phyloP scores from a whole-genome alignment of 1,284 basidiomycete species.

The Pulchroboletus neoregius region DNA sequence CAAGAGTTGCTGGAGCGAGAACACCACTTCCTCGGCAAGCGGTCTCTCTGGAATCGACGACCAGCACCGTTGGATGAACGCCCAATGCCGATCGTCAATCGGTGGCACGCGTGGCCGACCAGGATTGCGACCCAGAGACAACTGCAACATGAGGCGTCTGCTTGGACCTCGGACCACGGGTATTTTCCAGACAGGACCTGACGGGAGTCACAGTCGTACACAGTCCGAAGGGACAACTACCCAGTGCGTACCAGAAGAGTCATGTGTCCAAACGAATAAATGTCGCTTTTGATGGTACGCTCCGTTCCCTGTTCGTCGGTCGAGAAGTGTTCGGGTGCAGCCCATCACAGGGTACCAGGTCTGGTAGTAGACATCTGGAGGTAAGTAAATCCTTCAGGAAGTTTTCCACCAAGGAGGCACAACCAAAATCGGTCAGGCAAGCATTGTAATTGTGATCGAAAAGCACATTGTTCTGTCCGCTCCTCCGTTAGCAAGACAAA shows the following conservation, averaged over 20 bases:
- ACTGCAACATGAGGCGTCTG: conserved; percentile 3
- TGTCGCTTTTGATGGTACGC: conserved; percentile 12
- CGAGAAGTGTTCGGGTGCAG: conserved; percentile 13
- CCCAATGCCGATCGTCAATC: conserved; percentile 15
- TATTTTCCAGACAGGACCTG: conserved; percentile 9
- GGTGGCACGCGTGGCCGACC: neutral
- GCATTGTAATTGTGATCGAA: conserved; percentile 8
- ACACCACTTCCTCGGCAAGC: neutral
- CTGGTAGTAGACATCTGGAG: conserved; percentile 7
- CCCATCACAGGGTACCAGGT: conserved; percentile 15
- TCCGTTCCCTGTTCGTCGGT: neutral
- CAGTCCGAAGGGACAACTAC: too few species aligned
- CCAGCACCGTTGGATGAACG: conserved; percentile 14
- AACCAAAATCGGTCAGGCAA: conserved; percentile 17
- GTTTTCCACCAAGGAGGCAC: conserved; percentile 11
- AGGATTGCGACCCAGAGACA: conserved; percentile 11
- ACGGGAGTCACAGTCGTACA: neutral
- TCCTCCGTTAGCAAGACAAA: neutral
- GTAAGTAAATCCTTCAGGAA: conserved; percentile 6
- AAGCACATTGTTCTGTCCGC: conserved; percentile 15
- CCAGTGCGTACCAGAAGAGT: conserved; percentile 4
- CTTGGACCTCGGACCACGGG: conserved; percentile 15
- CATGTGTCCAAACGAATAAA: conserved; percentile 16
- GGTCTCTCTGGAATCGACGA: conserved; percentile 7
- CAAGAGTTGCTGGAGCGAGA: neutral